Conservation (phyloP, 306 rosid species). For the Cajanus cajan region DNA sequence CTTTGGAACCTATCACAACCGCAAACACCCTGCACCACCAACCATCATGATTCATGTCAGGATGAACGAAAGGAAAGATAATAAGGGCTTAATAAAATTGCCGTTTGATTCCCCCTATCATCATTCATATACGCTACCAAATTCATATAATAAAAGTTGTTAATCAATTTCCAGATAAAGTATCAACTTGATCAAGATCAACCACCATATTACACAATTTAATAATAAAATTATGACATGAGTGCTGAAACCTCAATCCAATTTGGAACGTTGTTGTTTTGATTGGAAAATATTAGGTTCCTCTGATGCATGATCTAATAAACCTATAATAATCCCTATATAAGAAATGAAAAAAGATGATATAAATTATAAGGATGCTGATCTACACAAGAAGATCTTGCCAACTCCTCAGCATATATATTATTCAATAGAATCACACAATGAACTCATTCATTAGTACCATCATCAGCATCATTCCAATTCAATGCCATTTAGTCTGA, state of each 20-base stretch:
- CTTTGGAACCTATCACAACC: slow-evolving; percentile 92
- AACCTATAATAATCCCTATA: background rate
- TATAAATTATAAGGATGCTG: background rate
- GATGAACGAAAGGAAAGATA: background rate
- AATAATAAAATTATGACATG: background rate
- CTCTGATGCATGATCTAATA: background rate
- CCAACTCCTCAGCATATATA: background rate
- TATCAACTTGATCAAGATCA: slow-evolving; percentile 7
- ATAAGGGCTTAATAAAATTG: background rate
- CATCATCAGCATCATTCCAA: background rate
- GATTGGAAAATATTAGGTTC: background rate
- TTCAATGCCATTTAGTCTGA: background rate
- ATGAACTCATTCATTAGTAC: background rate
- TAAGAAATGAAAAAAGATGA: background rate
- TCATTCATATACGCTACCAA: background rate
- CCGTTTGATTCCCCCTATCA: background rate
- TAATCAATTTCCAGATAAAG: background rate
- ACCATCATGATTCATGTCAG: slow-evolving; percentile 18
- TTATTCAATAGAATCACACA: background rate
- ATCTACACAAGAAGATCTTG: background rate
- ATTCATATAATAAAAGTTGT: slow-evolving; percentile 4
- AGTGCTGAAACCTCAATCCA: background rate
- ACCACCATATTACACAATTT: background rate
- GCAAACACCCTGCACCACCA: slow-evolving; percentile 76
- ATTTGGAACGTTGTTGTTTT: background rate